Evolutionary conservation across 2,329 filamentous ascomycete genomes (phyloP).

Genomic region (Spiromastix sp.): DNA sequence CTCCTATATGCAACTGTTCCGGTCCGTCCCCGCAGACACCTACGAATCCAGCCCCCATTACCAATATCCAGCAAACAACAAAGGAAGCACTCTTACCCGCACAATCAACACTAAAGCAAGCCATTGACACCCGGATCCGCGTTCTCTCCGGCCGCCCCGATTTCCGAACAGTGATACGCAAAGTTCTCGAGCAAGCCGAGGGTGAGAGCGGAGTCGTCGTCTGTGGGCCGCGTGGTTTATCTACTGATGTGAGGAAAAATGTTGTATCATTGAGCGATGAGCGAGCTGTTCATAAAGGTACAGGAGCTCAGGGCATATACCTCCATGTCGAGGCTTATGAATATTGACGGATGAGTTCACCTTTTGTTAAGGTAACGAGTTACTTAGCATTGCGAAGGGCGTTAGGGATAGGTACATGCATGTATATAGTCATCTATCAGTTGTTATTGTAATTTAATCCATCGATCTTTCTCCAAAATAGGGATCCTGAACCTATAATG

Average conservation of each 20-base stretch:
- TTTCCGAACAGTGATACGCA: conserved; percentile 41
- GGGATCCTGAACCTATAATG: no score
- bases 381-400: no score
- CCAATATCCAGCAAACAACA: background rate
- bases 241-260: conserved; percentile 44
- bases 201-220: conserved; percentile 55
- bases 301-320: conserved; percentile 54
- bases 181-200: conserved; percentile 45
- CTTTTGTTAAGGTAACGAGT: no score
- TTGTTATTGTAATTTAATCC: no score
- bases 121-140: conserved; percentile 16
- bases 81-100: background rate
- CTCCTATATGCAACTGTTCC: conserved; percentile 29
- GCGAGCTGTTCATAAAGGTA: conserved; percentile 56
- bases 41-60: conserved; percentile 4
- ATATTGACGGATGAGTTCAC: conserved; percentile 25
- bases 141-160: conserved; percentile 44
- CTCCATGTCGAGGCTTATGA: conserved; percentile 50
- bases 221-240: conserved; percentile 48
- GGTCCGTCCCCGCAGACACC: conserved; percentile 12
- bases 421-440: no score
- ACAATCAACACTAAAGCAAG: conserved; percentile 9
- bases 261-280: conserved; percentile 52
- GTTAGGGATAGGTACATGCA: no score
- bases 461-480: no score